Base-by-base conservation (phyloP, 2,329 filamentous ascomycete genomes). In the Apiospora sp. region DNA sequence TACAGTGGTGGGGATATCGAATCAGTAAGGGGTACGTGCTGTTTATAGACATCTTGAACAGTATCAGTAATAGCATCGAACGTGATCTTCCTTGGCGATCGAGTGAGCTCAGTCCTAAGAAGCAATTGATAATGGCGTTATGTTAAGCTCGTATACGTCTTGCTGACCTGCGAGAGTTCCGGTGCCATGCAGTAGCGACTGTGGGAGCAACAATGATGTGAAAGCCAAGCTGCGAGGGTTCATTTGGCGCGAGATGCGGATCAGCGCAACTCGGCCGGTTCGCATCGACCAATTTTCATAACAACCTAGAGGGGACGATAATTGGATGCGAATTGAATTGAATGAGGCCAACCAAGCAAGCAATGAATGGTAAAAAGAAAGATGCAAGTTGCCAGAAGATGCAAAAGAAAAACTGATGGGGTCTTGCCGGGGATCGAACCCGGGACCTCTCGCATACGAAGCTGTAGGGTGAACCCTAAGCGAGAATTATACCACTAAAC, bases 401-500 rank as follows among this genome's bases (percentile, higher is more conserved):
- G 13, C 16, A 70, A 41, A 58, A 70, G n/a, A 19, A 41, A n/a
- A 51, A 70, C 44, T 49, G 48, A 51, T 48, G 48, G 68, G 68
- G 68, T 70, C 68, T 70, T 44, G 68, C 68, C 68, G 68, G 68
- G 68, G 48, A 58, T 70, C 68, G 68, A 70, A 70, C 68, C 68
- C 68, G 68, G 68, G 68, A 70, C 68, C 68, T 70, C 68, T 51
- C 68, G 68, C 68, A 70, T 70, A n/a, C n/a, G n/a, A 14, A 70
- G 44, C 68, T n/a, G 19, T 13, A 48, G 68, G 37, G 68, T 70
- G 16, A 22, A 54, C 68, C 68, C 68, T 70, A 70, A 70, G 68
- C 68, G 68, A 51, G 68, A 70, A 70, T 70, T 70, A 70, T 70
- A 70, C 68, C 68, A 70, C 68, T 70, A 70, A 70, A 70, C 68